phyloP scores from a whole-genome alignment of 2,329 filamentous ascomycete genomes.

The Endocalyx cinctus region DNA sequence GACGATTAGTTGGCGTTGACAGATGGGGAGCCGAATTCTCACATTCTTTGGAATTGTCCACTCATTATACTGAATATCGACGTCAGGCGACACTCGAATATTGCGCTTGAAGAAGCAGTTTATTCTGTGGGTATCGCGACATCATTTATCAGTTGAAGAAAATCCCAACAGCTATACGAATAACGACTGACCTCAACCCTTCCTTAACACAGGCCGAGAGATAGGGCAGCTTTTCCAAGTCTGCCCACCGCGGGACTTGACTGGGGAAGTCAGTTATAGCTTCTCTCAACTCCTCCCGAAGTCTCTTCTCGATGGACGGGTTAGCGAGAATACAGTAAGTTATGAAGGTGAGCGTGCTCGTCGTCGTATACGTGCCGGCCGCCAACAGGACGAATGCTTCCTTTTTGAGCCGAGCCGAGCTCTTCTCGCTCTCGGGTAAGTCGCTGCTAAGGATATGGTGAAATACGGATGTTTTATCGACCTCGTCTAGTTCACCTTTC shows the following conservation, averaged over 20 bases:
- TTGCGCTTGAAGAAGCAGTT: slow-evolving; percentile 7
- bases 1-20: too few relatives aligned
- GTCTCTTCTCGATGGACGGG: slow-evolving; percentile 6
- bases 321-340: slow-evolving; percentile 8
- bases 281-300: slow-evolving; percentile 7
- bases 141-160: too few relatives aligned
- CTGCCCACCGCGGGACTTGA: slow-evolving; percentile 5
- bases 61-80: slow-evolving; percentile 7
- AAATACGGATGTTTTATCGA: slow-evolving; percentile 6
- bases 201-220: slow-evolving; percentile 9
- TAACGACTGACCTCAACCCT: slow-evolving; percentile 5
- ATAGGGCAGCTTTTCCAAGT: slow-evolving; percentile 8
- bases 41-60: slow-evolving; percentile 9
- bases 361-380: slow-evolving; percentile 8
- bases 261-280: slow-evolving; percentile 3
- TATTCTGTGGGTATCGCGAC: slow-evolving; percentile 2
- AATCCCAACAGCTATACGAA: too few relatives aligned
- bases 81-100: slow-evolving; percentile 8
- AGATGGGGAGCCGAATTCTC: too few relatives aligned
- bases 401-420: slow-evolving; percentile 4
- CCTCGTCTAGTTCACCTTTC: slow-evolving; percentile 3
- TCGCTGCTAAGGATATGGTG: slow-evolving; percentile 10
- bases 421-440: slow-evolving; percentile 7
- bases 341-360: slow-evolving; percentile 6
- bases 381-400: slow-evolving; percentile 8